These are phyloP conservation scores for Monosporascus sp. DNA, from an alignment of 2,329 filamentous ascomycete species.

Conservation along the genomic window DNA sequence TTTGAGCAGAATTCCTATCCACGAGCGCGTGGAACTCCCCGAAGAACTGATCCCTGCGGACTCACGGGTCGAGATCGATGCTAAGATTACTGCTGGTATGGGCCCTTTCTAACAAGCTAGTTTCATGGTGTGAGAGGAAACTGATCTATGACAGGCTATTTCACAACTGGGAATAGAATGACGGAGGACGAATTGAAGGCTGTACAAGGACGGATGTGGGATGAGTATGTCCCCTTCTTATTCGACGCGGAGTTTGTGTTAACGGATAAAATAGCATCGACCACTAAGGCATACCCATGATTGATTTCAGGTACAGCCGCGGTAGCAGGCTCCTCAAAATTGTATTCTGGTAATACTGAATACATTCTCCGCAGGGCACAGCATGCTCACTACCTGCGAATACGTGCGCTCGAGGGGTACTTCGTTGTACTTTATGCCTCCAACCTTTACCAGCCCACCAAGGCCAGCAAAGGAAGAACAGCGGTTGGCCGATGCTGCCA, in stretches of 20 bases:
- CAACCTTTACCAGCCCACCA: no score
- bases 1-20: slow-evolving; percentile 66
- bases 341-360: neutral
- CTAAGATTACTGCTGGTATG: slow-evolving; percentile 91
- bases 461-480: no score
- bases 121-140: slow-evolving; percentile 6
- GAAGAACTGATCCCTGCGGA: slow-evolving; percentile 92
- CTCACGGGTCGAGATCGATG: slow-evolving; percentile 96
- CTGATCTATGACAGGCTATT: slow-evolving; percentile 49
- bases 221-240: slow-evolving; percentile 52
- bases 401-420: no score
- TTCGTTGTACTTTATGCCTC: no score
- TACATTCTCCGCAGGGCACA: neutral
- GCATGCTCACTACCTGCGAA: neutral
- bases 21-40: slow-evolving; percentile 85
- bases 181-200: slow-evolving; percentile 78
- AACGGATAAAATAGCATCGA: slow-evolving; percentile 32
- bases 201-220: slow-evolving; percentile 88
- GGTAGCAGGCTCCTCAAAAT: neutral
- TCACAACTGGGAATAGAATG: slow-evolving; percentile 86
- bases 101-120: slow-evolving; percentile 12
- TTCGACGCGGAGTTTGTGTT: slow-evolving; percentile 13
- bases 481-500: no score
- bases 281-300: slow-evolving; percentile 25
- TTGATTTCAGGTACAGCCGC: neutral